phyloP scores from a whole-genome alignment of 257 asterid genomes.

The Apocynum venetum region DNA sequence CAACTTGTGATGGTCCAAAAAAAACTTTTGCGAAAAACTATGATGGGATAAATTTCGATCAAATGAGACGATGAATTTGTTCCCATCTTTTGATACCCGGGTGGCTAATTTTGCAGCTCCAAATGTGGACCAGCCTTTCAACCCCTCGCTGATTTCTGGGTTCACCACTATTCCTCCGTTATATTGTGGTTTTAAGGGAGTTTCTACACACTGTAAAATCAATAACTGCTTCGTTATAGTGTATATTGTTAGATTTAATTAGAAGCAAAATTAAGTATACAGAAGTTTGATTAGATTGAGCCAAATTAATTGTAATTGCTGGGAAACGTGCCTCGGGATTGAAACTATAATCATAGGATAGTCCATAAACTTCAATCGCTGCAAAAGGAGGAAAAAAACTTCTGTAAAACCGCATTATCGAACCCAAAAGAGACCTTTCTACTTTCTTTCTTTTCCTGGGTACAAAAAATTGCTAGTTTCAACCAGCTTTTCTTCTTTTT shows the following conservation, averaged over 20 bases:
- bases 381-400: neutral
- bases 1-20: neutral
- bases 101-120: neutral
- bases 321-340: conserved; percentile 9
- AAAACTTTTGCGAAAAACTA: conserved; percentile 2
- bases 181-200: conserved; percentile 10
- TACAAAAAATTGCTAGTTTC: no score
- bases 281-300: no score
- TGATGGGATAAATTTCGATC: conserved; percentile 4
- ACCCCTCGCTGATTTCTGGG: conserved; percentile 8
- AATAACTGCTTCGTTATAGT: no score
- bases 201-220: conserved; percentile 6
- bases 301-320: neutral
- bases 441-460: no score
- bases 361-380: neutral
- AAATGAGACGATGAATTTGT: conserved; percentile 6
- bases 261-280: no score
- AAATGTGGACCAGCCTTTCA: conserved; percentile 13
- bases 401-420: neutral
- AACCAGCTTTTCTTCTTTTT: no score
- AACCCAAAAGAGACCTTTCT: no score
- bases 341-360: conserved; percentile 8
- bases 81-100: conserved; percentile 3
- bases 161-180: conserved; percentile 17
- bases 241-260: no score